Conservation (phyloP, 768 basidiomycete species). For the Coprinopsis sp. region DNA sequence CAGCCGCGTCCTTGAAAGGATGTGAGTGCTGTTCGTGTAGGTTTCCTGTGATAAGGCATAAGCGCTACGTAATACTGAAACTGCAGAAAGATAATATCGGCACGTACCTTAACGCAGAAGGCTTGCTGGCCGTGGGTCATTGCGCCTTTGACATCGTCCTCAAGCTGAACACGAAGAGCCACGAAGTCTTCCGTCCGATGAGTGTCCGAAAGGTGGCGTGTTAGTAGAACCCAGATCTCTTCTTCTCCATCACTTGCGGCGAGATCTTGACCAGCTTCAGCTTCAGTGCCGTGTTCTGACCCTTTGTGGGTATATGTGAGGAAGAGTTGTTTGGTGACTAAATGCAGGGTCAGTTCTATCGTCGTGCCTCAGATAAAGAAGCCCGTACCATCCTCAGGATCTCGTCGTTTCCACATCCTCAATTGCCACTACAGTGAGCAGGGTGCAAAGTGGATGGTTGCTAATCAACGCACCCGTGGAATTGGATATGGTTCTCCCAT, state of each 20-base stretch:
- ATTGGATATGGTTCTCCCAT: conserved; percentile 43
- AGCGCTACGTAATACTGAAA: not conserved
- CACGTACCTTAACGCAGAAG: conserved; percentile 26
- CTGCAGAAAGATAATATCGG: conserved; percentile 32
- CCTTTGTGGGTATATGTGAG: conserved; percentile 28
- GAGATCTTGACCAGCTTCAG: not conserved
- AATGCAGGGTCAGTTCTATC: conserved; percentile 26
- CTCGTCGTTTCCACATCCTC: conserved; percentile 45
- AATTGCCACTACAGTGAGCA: conserved; percentile 15
- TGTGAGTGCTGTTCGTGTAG: conserved; percentile 50
- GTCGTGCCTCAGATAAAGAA: not conserved
- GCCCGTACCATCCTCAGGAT: conserved; percentile 26
- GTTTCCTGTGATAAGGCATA: too few species aligned
- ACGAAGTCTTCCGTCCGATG: conserved; percentile 61
- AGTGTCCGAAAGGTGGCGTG: conserved; percentile 67
- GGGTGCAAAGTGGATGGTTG: not conserved
- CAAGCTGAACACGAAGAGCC: conserved; percentile 51
- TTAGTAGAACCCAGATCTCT: conserved; percentile 79
- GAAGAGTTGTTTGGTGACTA: conserved; percentile 33
- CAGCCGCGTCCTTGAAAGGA: conserved; percentile 39
- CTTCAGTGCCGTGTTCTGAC: not conserved
- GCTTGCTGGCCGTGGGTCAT: conserved; percentile 15
- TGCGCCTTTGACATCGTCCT: conserved; percentile 29
- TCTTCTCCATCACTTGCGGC: conserved; percentile 19
- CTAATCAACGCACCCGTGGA: conserved; percentile 61